A percentile compares a stretch with the other conserved stretches of the same genome.
Evolutionary conservation across 2,329 filamentous ascomycete genomes (phyloP).

Genomic region (Alternaria infectoria): DNA sequence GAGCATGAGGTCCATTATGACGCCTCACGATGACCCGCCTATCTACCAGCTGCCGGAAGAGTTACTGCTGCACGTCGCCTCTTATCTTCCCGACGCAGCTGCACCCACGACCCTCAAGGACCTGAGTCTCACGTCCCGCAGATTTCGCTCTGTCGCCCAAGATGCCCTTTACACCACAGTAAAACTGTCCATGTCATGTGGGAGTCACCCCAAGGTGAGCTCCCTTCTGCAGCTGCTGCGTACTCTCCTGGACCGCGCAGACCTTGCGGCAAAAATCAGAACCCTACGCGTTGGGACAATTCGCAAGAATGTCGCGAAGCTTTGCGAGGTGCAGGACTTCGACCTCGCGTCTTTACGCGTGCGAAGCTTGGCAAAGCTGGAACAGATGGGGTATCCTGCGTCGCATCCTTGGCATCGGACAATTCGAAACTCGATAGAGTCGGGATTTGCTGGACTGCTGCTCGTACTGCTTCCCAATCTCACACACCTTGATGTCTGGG

Average conservation of each 20-base stretch:
- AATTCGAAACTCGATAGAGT: slow-evolving; percentile 30
- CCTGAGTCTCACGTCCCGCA: slow-evolving; percentile 23
- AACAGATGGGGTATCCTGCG: slow-evolving; percentile 13
- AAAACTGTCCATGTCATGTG: slow-evolving; percentile 19
- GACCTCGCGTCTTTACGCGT: slow-evolving; percentile 17
- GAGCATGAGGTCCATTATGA: background rate
- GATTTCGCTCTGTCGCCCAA: slow-evolving; percentile 23
- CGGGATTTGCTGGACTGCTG: slow-evolving; percentile 28
- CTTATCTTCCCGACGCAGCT: slow-evolving; percentile 17
- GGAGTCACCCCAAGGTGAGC: slow-evolving; percentile 25
- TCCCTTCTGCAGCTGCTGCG: slow-evolving; percentile 25
- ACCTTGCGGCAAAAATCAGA: slow-evolving; percentile 27
- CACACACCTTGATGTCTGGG: slow-evolving; percentile 22
- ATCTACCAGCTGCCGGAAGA: slow-evolving; percentile 27
- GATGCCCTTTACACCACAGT: slow-evolving; percentile 23
- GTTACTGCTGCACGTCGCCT: slow-evolving; percentile 24
- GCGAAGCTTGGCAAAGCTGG: slow-evolving; percentile 13
- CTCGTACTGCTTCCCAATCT: slow-evolving; percentile 28
- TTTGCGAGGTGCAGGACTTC: slow-evolving; percentile 20
- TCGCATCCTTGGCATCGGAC: slow-evolving; percentile 25
- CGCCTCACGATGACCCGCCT: background rate
- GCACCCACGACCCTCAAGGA: slow-evolving; percentile 19
- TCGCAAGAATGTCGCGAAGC: slow-evolving; percentile 18
- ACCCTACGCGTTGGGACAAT: slow-evolving; percentile 22
- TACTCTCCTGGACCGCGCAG: slow-evolving; percentile 27